phyloP scores from a whole-genome alignment of 352 stramenopile species.

The Phytopythium aichiense region DNA sequence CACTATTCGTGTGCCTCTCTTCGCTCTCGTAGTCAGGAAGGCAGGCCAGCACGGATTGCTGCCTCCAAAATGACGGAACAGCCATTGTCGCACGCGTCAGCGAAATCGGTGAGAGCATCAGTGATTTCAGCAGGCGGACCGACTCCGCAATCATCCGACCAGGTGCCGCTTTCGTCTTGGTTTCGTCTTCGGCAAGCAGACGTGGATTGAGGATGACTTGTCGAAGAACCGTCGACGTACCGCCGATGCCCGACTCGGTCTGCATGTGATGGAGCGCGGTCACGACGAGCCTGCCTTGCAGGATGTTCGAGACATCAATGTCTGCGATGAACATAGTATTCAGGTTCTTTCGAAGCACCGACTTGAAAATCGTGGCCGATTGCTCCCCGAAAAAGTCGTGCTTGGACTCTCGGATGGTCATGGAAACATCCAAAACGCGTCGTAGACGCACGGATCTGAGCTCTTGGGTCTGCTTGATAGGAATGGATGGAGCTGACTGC shows the following conservation, averaged over 20 bases:
- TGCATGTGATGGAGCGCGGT: neutral
- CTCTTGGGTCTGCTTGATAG: neutral
- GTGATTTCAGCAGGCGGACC: neutral
- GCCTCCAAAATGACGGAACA: constrained; percentile 1
- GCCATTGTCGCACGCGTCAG: neutral
- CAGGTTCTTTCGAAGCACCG: constrained; percentile 1
- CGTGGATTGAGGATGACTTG: neutral
- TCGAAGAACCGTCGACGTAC: neutral
- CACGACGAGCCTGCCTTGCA: neutral
- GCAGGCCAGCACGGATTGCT: neutral
- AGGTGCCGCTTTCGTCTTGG: neutral
- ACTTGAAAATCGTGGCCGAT: neutral
- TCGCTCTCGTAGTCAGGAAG: neutral
- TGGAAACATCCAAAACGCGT: neutral
- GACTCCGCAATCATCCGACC: neutral
- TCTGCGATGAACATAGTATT: neutral
- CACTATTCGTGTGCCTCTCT: no score
- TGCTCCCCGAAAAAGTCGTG: neutral
- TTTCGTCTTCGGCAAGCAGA: neutral
- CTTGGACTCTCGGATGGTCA: neutral
- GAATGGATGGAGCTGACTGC: neutral
- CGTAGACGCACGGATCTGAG: neutral
- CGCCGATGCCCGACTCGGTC: neutral
- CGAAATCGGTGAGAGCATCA: neutral
- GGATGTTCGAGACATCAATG: neutral